Conservation (phyloP, 805 yeast species). For the Candida pini region DNA sequence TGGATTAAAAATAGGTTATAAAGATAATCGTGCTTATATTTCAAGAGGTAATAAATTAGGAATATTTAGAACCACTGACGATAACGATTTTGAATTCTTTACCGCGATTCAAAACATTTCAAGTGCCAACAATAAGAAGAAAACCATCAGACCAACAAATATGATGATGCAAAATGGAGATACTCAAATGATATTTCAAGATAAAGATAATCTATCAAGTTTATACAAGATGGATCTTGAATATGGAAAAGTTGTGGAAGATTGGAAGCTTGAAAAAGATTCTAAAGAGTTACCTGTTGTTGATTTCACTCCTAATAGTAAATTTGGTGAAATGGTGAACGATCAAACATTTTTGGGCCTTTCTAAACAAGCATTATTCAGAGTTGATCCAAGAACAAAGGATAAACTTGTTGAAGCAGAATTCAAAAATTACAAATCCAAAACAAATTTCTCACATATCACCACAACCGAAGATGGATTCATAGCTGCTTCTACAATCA, state of each 20-base stretch:
- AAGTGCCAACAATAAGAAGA: conserved; percentile 41
- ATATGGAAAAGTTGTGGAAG: conserved; percentile 79
- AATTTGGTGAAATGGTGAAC: conserved; percentile 65
- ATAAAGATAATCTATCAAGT: conserved; percentile 35
- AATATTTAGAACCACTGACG: conserved; percentile 59
- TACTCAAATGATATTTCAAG: conserved; percentile 60
- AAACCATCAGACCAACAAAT: conserved; percentile 46
- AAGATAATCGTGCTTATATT: conserved; percentile 70
- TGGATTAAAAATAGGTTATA: conserved; percentile 64
- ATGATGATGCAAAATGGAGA: conserved; percentile 79
- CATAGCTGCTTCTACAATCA: conserved; percentile 68
- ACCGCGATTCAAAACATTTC: conserved; percentile 63
- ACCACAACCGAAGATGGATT: conserved; percentile 71
- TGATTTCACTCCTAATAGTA: conserved; percentile 62
- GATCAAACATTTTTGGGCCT: conserved; percentile 75
- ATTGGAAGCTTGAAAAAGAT: conserved; percentile 54
- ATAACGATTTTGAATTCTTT: conserved; percentile 49
- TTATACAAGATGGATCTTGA: conserved; percentile 74
- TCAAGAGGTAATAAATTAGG: conserved; percentile 77
- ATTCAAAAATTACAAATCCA: conserved; percentile 49
- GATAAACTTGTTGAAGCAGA: conserved; percentile 56
- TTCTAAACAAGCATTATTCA: conserved; percentile 59
- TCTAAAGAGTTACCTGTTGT: conserved; percentile 37
- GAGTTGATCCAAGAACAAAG: conserved; percentile 73
- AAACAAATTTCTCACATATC: conserved; percentile 49